phyloP scores from a whole-genome alignment of 1,139 yeast genomes.

The Pichia sp. region DNA sequence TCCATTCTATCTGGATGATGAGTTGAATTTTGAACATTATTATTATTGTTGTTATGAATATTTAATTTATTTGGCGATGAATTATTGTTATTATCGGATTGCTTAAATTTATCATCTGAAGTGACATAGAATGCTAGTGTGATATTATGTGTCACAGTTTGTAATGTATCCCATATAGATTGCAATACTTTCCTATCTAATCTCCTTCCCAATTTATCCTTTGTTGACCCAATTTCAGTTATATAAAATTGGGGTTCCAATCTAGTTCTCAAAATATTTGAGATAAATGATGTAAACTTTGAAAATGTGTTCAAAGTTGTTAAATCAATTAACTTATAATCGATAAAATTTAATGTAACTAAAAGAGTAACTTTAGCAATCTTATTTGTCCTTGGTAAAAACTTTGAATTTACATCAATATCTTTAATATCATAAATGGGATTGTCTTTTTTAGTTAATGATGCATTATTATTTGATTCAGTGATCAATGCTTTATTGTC shows the following conservation, averaged over 20 bases:
- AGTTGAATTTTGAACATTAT: not conserved
- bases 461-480: not conserved
- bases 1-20: slow-evolving; percentile 12
- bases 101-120: slow-evolving; percentile 1
- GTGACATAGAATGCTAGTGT: slow-evolving; percentile 7
- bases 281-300: slow-evolving; percentile 1
- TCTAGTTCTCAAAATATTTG: slow-evolving; percentile 3
- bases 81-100: not conserved
- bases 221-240: slow-evolving; percentile 12
- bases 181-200: slow-evolving; percentile 8
- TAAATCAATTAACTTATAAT: slow-evolving; percentile 12
- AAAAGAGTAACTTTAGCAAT: slow-evolving; percentile 1
- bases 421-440: not conserved
- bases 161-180: slow-evolving; percentile 8
- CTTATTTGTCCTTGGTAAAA: slow-evolving; percentile 7
- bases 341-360: slow-evolving; percentile 15
- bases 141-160: not conserved
- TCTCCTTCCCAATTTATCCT: slow-evolving; percentile 12
- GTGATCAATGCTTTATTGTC: no score
- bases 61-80: not conserved
- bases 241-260: slow-evolving; percentile 9
- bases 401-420: slow-evolving; percentile 7
- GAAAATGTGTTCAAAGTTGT: slow-evolving; percentile 1
- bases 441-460: not conserved
- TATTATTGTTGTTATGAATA: not conserved